Base-by-base conservation (phyloP, 306 rosid species). In the Trifolium fragiferum region DNA sequence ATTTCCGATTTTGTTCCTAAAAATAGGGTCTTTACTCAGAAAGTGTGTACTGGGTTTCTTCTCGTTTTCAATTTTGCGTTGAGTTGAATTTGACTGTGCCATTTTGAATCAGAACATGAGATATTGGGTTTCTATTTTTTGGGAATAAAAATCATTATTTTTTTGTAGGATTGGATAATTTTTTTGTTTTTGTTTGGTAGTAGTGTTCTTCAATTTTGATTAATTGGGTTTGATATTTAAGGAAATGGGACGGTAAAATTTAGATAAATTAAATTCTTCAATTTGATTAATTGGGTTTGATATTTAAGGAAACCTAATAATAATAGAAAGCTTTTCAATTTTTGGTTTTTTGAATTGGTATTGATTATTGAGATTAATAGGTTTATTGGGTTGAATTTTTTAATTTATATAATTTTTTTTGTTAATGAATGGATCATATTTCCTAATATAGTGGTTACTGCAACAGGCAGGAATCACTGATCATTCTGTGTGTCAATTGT, bases 381-480 rank as follows among this genome's bases (percentile, higher is more conserved):
- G 58, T 69, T 76, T 37, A 4, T 66, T 75, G 58, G 83, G 55
- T 77, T 86, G 80, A 80, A 65, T 75, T 79, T 66, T 60, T 40
- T 59, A 19, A 19, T 68, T 73, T n/a, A 21, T 66, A 16, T 33
- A 62, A 62, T 64, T 64, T 68, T 25, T 83, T 62, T 61, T 35
- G 27, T 69, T 80, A 19, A 50, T 60, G 61, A 67, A 64, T 80
- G 82, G 86, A 78, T 89, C 76, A 72, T 53, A 78, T 59, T 81
- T 84, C 84, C 82, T 86, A 59, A 84, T 80, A 54, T 81, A 83
- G 90, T 86, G 95, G 90, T 82, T 44, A 73, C 91, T 87, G 93
- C 87, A 84, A 80, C 91, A 83, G 86, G 90, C 91, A 84, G 89
- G 58, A 78, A 73, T 84, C 98, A 84, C 87, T 82, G 72, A 68